Base-by-base conservation (phyloP, 495 filamentous ascomycete genomes). In the Elaphomyces granulatus region DNA sequence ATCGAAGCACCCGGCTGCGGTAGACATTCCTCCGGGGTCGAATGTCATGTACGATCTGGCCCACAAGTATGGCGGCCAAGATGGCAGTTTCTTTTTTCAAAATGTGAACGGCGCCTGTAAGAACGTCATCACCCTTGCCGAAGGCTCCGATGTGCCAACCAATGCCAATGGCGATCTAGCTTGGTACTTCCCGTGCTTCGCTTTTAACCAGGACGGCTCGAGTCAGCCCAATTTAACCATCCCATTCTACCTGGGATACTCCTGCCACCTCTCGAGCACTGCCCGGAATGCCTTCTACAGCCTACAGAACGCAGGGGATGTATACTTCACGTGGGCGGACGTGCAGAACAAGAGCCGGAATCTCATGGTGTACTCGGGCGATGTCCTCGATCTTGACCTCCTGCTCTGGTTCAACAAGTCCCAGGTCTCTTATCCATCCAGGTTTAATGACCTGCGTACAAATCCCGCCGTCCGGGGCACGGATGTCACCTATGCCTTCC, bases 101-200 rank as follows among this genome's bases (percentile, higher is more conserved):
- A 90, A 95, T 49, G 92, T 99, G 54, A 99, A 99, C 49, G 92
- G 90, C 14, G 83, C 81, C 38, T 99, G 92, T 71, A 99, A 96
- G 60, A 84, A 73, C 2, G 57, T 96, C 4, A 93, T 99, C 51
- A 93, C 72, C 2, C 60, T 68, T 0, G 72, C 77, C 2, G 60
- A 68, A 2, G 69, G 62, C 15, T 88, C 88, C 2, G 78, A 81
- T 49, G 76, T 99, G 8, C 87, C 87, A 1, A 82, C 78, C 0
- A 77, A 94, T 49, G 59, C 52, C 2, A 64, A 70, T 38, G 75
- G 78, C 2, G 74, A 93, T 42, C 61, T 99, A 39, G 92, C 81
- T 0, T 99, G 90, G 87, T 99, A 99, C 55, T 94, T 95, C 55
- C 92, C 92, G 0, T 99, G 92, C 67, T 75, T 64, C 7, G 66